These are phyloP conservation scores for Canavalia ensiformis DNA, from an alignment of 306 rosid species.

Conservation along the genomic window DNA sequence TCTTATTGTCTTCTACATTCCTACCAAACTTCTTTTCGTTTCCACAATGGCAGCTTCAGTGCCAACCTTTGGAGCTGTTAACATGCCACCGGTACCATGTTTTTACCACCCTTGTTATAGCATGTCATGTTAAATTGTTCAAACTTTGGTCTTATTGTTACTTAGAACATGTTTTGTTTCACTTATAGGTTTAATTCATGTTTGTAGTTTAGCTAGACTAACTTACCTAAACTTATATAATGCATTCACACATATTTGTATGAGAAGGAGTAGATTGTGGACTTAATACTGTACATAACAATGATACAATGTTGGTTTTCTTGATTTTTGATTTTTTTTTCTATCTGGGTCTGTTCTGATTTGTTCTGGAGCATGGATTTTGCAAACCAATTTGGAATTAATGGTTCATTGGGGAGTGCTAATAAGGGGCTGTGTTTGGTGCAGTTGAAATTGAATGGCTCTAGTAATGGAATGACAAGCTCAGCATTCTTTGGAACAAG, in stretches of 20 bases:
- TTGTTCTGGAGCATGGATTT: conserved; percentile 17
- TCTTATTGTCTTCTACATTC: conserved; percentile 42
- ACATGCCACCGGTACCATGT: conserved; percentile 61
- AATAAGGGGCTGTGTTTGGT: neutral
- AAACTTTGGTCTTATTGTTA: conserved; percentile 6
- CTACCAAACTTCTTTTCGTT: conserved; percentile 5
- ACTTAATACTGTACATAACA: neutral
- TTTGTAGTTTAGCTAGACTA: neutral
- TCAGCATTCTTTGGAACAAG: conserved; percentile 63
- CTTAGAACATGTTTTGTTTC: conserved; percentile 6
- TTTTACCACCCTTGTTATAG: conserved; percentile 35
- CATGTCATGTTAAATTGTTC: neutral
- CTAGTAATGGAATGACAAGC: conserved; percentile 45
- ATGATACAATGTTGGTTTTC: neutral
- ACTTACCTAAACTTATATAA: neutral
- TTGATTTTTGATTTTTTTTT: neutral
- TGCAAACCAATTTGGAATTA: conserved; percentile 7
- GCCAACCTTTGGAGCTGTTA: conserved; percentile 62
- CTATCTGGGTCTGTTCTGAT: conserved; percentile 12
- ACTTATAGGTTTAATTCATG: neutral
- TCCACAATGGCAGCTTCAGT: conserved; percentile 71
- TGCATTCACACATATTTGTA: neutral
- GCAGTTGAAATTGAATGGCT: conserved; percentile 68
- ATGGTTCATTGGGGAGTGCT: conserved; percentile 18
- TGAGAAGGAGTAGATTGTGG: neutral